These are phyloP conservation scores for Macrocybe gigantea DNA, from an alignment of 768 basidiomycete species.

Conservation along the genomic window DNA sequence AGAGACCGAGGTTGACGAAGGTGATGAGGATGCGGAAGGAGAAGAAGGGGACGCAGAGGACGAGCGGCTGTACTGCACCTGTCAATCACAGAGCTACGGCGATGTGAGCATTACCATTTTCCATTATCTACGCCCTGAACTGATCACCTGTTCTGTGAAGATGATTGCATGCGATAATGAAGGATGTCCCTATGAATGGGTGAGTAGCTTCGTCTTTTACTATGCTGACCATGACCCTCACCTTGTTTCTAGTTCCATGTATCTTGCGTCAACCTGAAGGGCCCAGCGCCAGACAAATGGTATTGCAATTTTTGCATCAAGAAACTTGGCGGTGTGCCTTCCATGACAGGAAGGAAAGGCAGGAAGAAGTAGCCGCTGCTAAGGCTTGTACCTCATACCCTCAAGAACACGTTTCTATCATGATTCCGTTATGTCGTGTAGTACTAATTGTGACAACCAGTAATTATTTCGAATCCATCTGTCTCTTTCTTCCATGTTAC, in stretches of 20 bases:
- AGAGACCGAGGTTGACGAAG: conserved; percentile 30
- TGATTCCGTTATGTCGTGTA: not conserved
- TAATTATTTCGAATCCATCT: too few species aligned
- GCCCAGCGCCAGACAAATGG: conserved; percentile 45
- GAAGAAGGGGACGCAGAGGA: conserved; percentile 42
- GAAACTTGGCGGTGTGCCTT: conserved; percentile 15
- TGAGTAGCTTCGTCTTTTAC: conserved; percentile 21
- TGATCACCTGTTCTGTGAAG: conserved; percentile 16
- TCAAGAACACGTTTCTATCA: not conserved
- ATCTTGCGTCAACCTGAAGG: conserved; percentile 50
- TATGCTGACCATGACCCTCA: not conserved
- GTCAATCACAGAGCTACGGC: conserved; percentile 43
- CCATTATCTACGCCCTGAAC: not conserved
- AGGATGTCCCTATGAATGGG: conserved; percentile 67
- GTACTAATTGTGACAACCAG: conserved; percentile 4
- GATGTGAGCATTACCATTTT: conserved; percentile 29
- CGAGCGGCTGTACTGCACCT: conserved; percentile 45
- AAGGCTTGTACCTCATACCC: not conserved
- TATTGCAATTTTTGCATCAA: conserved; percentile 45
- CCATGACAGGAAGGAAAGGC: conserved; percentile 18
- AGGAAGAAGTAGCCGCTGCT: conserved; percentile 14
- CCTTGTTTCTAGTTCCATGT: conserved; percentile 47
- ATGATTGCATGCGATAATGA: conserved; percentile 76
- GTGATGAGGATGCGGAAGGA: conserved; percentile 34
- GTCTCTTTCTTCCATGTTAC: too few species aligned